Percentiles rank a stretch among this genome's conserved stretches.
These are phyloP conservation scores for Helotiales sp. DNA, from an alignment of 2,329 filamentous ascomycete species.

Conservation along the genomic window DNA sequence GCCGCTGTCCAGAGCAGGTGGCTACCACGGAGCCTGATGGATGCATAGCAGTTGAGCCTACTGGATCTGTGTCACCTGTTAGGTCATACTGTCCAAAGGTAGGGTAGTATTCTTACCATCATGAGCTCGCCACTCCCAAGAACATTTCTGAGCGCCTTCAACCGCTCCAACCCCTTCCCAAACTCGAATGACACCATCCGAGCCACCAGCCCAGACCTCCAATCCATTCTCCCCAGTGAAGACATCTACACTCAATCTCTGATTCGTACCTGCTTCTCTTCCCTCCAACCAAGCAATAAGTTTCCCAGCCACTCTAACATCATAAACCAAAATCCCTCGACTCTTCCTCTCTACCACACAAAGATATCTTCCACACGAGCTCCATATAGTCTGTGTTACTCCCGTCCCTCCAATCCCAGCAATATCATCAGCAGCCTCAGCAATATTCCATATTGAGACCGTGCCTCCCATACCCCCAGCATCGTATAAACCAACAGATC, in stretches of 20 bases:
- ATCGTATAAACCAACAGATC: constrained; percentile 64
- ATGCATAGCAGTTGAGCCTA: constrained; percentile 34
- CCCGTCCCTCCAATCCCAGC: constrained; percentile 59
- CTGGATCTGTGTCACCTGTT: constrained; percentile 24
- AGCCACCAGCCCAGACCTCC: constrained; percentile 63
- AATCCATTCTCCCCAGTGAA: constrained; percentile 51
- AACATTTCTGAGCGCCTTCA: constrained; percentile 37
- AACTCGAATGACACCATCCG: constrained; percentile 53
- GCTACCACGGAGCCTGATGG: constrained; percentile 35
- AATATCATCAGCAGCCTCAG: constrained; percentile 52
- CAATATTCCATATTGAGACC: constrained; percentile 60
- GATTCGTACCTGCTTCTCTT: constrained; percentile 52
- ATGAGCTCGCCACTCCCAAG: constrained; percentile 37
- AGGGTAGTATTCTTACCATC: constrained; percentile 25
- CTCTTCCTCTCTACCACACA: constrained; percentile 61
- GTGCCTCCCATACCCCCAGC: constrained; percentile 53
- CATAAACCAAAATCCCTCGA: constrained; percentile 58
- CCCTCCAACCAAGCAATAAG: constrained; percentile 56
- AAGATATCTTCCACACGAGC: constrained; percentile 62
- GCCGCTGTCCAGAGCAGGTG: constrained; percentile 36
- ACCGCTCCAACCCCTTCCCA: constrained; percentile 58
- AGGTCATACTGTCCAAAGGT: not conserved
- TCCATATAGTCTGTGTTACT: constrained; percentile 61
- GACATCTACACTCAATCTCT: constrained; percentile 56
- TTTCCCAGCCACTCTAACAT: constrained; percentile 58